phyloP scores from a whole-genome alignment of 2,329 filamentous ascomycete genomes.

The Curvularia lunata region DNA sequence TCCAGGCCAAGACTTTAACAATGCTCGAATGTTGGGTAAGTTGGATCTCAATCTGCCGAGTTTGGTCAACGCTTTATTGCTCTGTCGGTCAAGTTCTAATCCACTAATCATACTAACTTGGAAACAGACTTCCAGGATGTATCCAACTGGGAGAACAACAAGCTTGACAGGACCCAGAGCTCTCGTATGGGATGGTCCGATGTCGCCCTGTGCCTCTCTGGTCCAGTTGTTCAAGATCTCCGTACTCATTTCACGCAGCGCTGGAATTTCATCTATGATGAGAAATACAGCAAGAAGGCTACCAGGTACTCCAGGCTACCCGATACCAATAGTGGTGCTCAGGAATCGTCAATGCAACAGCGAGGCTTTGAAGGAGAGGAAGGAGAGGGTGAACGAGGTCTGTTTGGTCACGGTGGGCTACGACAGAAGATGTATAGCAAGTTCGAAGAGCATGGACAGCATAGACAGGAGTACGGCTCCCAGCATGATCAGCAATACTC shows the following conservation, averaged over 20 bases:
- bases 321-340: constrained; percentile 39
- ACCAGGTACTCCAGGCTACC: constrained; percentile 54
- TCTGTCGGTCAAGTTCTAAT: not conserved
- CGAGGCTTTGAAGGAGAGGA: constrained; percentile 43
- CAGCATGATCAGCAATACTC: constrained; percentile 31
- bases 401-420: constrained; percentile 38
- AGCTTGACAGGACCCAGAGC: constrained; percentile 78
- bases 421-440: constrained; percentile 39
- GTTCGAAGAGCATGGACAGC: constrained; percentile 34
- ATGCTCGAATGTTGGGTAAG: constrained; percentile 77
- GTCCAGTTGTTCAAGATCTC: constrained; percentile 76
- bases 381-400: constrained; percentile 44
- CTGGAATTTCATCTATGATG: constrained; percentile 89
- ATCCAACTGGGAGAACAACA: constrained; percentile 80
- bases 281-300: constrained; percentile 74
- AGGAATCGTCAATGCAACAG: constrained; percentile 46
- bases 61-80: not conserved
- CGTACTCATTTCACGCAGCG: constrained; percentile 80
- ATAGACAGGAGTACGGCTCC: constrained; percentile 23
- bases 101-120: constrained; percentile 19
- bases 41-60: not conserved
- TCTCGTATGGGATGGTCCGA: constrained; percentile 95
- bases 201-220: constrained; percentile 76
- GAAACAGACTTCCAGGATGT: constrained; percentile 72
- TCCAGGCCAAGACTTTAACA: constrained; percentile 92